Evolutionary conservation across 2,329 filamentous ascomycete species (phyloP).

Genomic region (Colletotrichum salicis): DNA sequence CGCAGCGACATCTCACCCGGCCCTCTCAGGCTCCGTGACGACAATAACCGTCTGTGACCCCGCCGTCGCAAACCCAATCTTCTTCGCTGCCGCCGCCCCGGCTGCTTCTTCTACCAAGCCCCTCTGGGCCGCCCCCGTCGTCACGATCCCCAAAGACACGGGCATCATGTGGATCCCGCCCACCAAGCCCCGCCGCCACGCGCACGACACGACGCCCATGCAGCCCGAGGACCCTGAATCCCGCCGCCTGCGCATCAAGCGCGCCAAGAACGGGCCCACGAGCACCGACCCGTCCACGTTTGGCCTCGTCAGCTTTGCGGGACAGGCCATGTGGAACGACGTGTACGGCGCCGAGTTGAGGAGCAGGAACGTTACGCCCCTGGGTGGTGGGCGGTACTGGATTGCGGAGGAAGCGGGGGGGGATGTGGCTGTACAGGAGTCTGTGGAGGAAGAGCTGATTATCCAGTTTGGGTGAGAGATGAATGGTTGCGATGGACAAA

Average conservation of each 20-base stretch:
- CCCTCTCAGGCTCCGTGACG: neutral
- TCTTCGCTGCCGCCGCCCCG: neutral
- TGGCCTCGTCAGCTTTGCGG: slow-evolving; percentile 24
- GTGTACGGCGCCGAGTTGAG: slow-evolving; percentile 21
- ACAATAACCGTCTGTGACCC: neutral
- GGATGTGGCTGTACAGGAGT: neutral
- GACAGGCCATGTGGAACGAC: slow-evolving; percentile 27
- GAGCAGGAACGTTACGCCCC: neutral
- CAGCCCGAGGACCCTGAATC: slow-evolving; percentile 25
- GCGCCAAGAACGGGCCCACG: neutral
- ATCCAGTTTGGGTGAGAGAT: slow-evolving; percentile 9
- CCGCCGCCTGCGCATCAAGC: slow-evolving; percentile 15
- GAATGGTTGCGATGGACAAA: no score
- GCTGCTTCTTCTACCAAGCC: neutral
- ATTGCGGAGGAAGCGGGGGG: neutral
- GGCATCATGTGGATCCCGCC: slow-evolving; percentile 23
- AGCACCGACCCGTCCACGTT: slow-evolving; percentile 27
- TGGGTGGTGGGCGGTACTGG: slow-evolving; percentile 26
- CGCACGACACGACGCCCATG: slow-evolving; percentile 12
- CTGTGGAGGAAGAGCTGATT: slow-evolving; percentile 6
- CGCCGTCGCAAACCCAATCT: slow-evolving; percentile 6
- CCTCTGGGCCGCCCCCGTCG: slow-evolving; percentile 25
- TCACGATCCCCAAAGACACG: neutral
- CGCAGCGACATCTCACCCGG: slow-evolving; percentile 26
- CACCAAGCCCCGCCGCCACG: slow-evolving; percentile 3